Evolutionary conservation across 2,329 filamentous ascomycete species (phyloP), one percentile per base, ranked within the genome.

Genomic region (Phyllosticta ampelicida): DNA sequence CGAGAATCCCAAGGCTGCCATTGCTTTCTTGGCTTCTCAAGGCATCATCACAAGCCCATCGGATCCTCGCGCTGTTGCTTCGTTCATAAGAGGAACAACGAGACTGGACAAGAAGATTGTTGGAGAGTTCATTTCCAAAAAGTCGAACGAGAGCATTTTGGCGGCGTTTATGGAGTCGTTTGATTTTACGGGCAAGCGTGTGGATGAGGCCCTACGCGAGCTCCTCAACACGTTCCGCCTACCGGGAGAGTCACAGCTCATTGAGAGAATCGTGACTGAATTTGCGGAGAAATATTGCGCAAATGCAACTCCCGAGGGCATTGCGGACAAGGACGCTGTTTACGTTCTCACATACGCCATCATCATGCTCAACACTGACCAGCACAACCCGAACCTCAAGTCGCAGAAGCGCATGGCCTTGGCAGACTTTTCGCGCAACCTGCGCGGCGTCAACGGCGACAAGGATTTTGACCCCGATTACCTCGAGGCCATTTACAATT

Each of bases 311-410:
- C 86, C 88, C 0, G 82, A 87, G 56, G 87, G 85, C 20, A 85
- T 97, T 62, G 87, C 85, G 6, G 86, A 95, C 67, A 87, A 89
- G 65, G 94, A 99, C 70, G 85, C 90, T 8, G 85, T 94, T 20
- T 99, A 89, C 67, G 84, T 99, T 53, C 77, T 99, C 55, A 92
- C 89, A 0, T 99, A 99, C 69, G 94, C 91, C 44, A 95, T 96
- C 66, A 96, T 99, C 71, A 90, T 99, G 83, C 77, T 99, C 59
- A 99, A 99, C 68, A 96, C 92, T 0, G 94, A 99, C 68, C 87
- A 95, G 66, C 94, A 97, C 71, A 99, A 95, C 67, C 91, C 90
- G 0, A 97, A 96, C 65, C 73, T 97, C 62, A 90, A 83, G 65
- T 73, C 80, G 1, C 78, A 84, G 65, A 88, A 87, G 67, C 88